phyloP scores from a whole-genome alignment of 1,139 yeast genomes.

The Pneumocystis canis region DNA sequence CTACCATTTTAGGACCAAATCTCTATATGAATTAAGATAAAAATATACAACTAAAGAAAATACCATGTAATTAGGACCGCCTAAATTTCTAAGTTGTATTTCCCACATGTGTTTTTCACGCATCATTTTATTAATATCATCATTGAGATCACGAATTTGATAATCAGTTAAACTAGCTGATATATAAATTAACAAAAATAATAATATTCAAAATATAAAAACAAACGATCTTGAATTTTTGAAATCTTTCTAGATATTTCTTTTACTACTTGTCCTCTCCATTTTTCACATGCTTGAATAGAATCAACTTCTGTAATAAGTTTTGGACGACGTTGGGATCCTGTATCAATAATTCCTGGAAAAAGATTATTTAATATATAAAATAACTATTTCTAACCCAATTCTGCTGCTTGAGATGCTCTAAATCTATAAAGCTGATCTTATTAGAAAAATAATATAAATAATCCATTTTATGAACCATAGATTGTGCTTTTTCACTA shows the following conservation, averaged over 20 bases:
- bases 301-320: slow-evolving; percentile 40
- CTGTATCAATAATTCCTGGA: slow-evolving; percentile 38
- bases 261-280: slow-evolving; percentile 49
- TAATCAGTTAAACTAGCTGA: slow-evolving; percentile 36
- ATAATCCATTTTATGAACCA: not conserved
- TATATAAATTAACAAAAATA: not conserved
- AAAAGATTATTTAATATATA: not conserved
- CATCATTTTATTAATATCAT: slow-evolving; percentile 53
- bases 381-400: not conserved
- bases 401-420: slow-evolving; percentile 42
- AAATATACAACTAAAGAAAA: slow-evolving; percentile 9
- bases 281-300: slow-evolving; percentile 57
- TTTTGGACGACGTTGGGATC: slow-evolving; percentile 46
- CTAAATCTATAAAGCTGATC: slow-evolving; percentile 42
- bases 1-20: slow-evolving; percentile 15
- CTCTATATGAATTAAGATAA: slow-evolving; percentile 10
- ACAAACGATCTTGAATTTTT: slow-evolving; percentile 42
- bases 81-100: slow-evolving; percentile 47
- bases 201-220: not conserved
- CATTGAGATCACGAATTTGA: slow-evolving; percentile 61
- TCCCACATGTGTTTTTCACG: slow-evolving; percentile 69
- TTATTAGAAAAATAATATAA: slow-evolving; percentile 20
- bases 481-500: slow-evolving; percentile 57
- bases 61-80: slow-evolving; percentile 49
- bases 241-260: slow-evolving; percentile 53